phyloP scores from a whole-genome alignment of 345 rosid species.

The Salix dunnii region DNA sequence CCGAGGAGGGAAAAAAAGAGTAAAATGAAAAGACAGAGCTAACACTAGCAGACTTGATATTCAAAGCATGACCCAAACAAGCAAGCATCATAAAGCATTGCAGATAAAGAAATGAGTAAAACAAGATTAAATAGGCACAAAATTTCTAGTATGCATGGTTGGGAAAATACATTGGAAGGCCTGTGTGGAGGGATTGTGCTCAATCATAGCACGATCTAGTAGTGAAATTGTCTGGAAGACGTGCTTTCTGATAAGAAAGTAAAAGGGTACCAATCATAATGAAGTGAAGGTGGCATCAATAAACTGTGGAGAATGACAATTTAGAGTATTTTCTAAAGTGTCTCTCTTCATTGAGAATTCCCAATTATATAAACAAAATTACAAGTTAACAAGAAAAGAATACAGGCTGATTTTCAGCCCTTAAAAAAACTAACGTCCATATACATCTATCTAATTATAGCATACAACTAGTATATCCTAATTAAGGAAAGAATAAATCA shows the following conservation, averaged over 20 bases:
- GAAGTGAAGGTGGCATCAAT: slow-evolving; percentile 3
- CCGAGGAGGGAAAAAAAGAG: neutral
- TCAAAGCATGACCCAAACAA: neutral
- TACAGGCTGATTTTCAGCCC: too few species aligned
- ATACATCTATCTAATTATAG: too few species aligned
- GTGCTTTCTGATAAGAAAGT: slow-evolving; percentile 64
- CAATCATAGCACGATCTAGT: slow-evolving; percentile 96
- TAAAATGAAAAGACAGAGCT: neutral
- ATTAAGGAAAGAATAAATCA: too few species aligned
- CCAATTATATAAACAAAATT: too few species aligned
- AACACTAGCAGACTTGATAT: neutral
- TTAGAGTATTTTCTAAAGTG: too few species aligned
- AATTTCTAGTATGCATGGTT: neutral
- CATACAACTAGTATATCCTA: too few species aligned
- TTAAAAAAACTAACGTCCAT: too few species aligned
- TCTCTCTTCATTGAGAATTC: too few species aligned
- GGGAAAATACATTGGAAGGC: neutral
- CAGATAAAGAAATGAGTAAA: neutral
- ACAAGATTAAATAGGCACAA: neutral
- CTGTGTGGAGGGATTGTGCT: slow-evolving; percentile 84
- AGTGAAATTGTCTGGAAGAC: slow-evolving; percentile 90
- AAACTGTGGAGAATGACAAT: neutral
- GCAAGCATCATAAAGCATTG: neutral
- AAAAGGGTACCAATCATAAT: slow-evolving; percentile 10
- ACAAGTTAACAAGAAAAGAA: too few species aligned